Evolutionary conservation across 345 rosid species (phyloP).

Genomic region (Angophora floribunda): DNA sequence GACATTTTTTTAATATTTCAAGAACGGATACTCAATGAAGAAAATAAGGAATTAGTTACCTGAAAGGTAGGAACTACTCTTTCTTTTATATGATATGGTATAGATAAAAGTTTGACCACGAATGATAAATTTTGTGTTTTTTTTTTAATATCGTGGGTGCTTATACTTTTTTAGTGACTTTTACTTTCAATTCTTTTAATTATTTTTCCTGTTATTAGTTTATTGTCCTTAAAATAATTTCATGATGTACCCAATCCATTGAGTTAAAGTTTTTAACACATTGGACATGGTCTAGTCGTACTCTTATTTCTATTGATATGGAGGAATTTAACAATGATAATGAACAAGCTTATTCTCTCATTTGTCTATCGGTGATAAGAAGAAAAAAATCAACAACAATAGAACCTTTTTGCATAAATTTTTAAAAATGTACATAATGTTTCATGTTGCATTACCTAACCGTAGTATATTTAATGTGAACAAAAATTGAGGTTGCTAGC

Average conservation of each 20-base stretch:
- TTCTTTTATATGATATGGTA: neutral
- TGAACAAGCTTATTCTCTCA: neutral
- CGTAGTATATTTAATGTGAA: neutral
- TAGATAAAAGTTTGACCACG: neutral
- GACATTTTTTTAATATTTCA: too few relatives aligned
- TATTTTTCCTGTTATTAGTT: neutral
- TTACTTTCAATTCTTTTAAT: neutral
- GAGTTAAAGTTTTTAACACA: neutral
- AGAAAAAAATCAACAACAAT: neutral
- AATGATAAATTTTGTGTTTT: neutral
- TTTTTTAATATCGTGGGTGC: neutral
- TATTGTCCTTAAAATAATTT: neutral
- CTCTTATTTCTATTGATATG: neutral
- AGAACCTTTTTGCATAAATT: accelerated
- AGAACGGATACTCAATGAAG: neutral
- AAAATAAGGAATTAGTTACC: neutral
- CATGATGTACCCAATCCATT: neutral
- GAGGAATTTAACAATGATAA: neutral
- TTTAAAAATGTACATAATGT: neutral
- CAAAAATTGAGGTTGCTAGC: neutral
- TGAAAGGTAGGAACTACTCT: neutral
- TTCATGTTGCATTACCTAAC: neutral
- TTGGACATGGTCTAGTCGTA: neutral
- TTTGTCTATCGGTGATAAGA: neutral
- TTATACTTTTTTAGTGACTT: neutral